Conservation (phyloP, 495 filamentous ascomycete species). For the Recurvomyces mirabilis region DNA sequence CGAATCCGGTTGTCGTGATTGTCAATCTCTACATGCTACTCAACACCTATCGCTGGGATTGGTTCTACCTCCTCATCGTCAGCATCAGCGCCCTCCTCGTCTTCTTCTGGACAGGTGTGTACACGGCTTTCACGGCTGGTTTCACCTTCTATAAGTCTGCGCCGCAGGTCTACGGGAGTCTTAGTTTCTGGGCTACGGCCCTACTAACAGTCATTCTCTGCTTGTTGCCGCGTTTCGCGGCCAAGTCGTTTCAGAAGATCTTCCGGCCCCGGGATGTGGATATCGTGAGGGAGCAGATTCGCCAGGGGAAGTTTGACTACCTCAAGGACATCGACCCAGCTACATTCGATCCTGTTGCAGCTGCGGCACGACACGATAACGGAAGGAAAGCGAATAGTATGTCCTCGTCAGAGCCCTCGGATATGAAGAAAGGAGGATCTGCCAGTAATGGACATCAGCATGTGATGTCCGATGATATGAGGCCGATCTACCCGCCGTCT, state of each 20-base stretch:
- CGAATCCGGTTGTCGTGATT: constrained; percentile 60
- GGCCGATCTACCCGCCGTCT: constrained; percentile 86
- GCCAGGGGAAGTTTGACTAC: constrained; percentile 65
- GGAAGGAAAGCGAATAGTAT: constrained; percentile 37
- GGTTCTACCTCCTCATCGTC: constrained; percentile 76
- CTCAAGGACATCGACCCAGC: constrained; percentile 42
- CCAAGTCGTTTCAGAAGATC: constrained; percentile 84
- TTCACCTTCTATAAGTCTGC: constrained; percentile 68
- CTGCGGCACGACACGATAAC: no score
- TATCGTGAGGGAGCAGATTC: constrained; percentile 87
- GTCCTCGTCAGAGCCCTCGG: constrained; percentile 52
- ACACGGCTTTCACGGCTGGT: constrained; percentile 57
- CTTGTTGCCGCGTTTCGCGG: constrained; percentile 70
- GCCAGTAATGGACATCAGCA: constrained; percentile 34
- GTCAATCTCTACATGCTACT: constrained; percentile 91
- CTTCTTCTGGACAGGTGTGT: constrained; percentile 95
- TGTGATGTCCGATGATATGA: constrained; percentile 65
- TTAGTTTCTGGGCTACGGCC: constrained; percentile 76
- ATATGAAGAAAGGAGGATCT: constrained; percentile 24
- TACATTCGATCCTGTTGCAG: constrained; percentile 28
- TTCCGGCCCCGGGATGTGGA: constrained; percentile 88
- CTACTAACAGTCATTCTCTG: constrained; percentile 65
- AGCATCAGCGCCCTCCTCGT: constrained; percentile 72
- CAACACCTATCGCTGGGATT: constrained; percentile 97
- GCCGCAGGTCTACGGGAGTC: constrained; percentile 62